Conservation (phyloP, 352 stramenopile species). For the Globisporangium radiosum region DNA sequence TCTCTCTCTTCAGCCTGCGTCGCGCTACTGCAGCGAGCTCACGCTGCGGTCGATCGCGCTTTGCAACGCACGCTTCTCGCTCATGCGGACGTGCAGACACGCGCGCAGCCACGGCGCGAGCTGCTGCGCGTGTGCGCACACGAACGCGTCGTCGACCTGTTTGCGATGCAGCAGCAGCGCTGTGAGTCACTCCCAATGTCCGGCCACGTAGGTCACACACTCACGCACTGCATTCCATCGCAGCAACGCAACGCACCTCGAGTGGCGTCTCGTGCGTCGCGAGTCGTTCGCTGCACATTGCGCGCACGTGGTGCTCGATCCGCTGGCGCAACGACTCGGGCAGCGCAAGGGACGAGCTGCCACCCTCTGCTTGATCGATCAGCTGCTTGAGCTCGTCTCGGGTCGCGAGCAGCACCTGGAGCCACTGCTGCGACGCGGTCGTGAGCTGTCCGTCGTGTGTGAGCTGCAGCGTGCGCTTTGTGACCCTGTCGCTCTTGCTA, state of each 20-base stretch:
- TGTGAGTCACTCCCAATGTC: too few relatives aligned
- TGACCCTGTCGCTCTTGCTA: conserved; percentile 5
- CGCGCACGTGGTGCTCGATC: conserved; percentile 10
- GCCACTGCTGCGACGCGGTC: conserved; percentile 35
- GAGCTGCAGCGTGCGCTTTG: conserved; percentile 29
- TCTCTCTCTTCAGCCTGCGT: background rate
- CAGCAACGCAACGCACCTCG: conserved; percentile 14
- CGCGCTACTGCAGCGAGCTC: background rate
- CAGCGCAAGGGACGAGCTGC: conserved; percentile 17
- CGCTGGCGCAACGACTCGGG: conserved; percentile 20
- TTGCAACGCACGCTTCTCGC: conserved; percentile 44
- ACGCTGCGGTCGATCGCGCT: conserved; percentile 11
- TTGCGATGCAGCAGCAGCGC: too few relatives aligned
- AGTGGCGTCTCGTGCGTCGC: conserved; percentile 17
- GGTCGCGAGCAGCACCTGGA: conserved; percentile 44
- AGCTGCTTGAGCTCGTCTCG: conserved; percentile 36
- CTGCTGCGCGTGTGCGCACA: conserved; percentile 30
- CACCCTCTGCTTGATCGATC: conserved; percentile 22
- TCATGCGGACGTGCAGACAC: conserved; percentile 60
- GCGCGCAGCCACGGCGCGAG: conserved; percentile 59
- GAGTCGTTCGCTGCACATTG: conserved; percentile 8
- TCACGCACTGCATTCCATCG: too few relatives aligned
- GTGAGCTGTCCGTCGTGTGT: conserved; percentile 24
- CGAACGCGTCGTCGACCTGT: conserved; percentile 47
- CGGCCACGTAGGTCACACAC: too few relatives aligned